Conservation (phyloP, 306 rosid genomes). For the Inga leiocalycina region DNA sequence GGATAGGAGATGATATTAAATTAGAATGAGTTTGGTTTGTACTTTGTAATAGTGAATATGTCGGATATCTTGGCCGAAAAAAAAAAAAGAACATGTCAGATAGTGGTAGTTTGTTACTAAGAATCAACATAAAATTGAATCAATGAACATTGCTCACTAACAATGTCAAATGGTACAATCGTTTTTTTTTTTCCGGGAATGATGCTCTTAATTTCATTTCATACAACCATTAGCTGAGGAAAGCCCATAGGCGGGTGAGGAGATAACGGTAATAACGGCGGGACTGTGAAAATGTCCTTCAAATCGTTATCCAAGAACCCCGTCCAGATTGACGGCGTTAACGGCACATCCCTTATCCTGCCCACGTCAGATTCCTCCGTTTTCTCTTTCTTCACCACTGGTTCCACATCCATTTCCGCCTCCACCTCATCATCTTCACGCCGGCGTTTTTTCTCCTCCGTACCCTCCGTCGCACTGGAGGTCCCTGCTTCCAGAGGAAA, state of each 20-base stretch:
- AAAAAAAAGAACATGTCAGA: too few relatives aligned
- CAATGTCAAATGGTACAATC: constrained; percentile 8
- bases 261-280: constrained; percentile 86
- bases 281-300: constrained; percentile 55
- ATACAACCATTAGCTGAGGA: constrained; percentile 68
- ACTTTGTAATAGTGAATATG: too few relatives aligned
- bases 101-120: neutral
- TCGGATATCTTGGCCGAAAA: neutral
- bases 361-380: constrained; percentile 28
- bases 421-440: constrained; percentile 40
- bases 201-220: constrained; percentile 33
- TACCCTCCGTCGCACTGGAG: neutral
- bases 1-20: too few relatives aligned
- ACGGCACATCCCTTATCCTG: constrained; percentile 47
- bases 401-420: constrained; percentile 23
- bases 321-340: constrained; percentile 83
- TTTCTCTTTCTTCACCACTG: constrained; percentile 60
- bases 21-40: too few relatives aligned
- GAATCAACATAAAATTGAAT: neutral
- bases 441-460: constrained; percentile 48
- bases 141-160: neutral
- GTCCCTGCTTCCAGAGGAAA: constrained; percentile 68
- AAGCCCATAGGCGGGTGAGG: constrained; percentile 61
- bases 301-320: constrained; percentile 63
- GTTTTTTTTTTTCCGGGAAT: accelerated